Evolutionary conservation across 768 basidiomycete species (phyloP).

Genomic region (Russula earlei): DNA sequence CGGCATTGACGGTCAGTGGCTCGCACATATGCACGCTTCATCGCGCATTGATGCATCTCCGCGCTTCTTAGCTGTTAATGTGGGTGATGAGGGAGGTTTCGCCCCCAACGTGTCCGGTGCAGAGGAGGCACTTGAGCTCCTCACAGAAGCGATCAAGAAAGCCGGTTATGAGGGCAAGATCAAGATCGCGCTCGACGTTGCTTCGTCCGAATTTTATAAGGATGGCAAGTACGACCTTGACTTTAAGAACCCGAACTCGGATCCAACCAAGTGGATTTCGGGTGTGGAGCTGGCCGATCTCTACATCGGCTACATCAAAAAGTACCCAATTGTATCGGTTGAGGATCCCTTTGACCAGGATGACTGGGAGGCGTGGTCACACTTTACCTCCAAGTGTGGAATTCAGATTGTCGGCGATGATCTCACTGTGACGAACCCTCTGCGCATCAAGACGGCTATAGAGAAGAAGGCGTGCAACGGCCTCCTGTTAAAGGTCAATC

Average conservation of each 20-base stretch:
- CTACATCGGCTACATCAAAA: conserved; percentile 77
- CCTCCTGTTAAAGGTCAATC: conserved; percentile 97
- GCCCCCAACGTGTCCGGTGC: conserved; percentile 97
- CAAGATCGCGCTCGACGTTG: conserved; percentile 97
- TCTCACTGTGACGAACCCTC: conserved; percentile 94
- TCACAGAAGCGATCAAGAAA: conserved; percentile 93
- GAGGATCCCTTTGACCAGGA: conserved; percentile 99
- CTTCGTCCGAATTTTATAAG: conserved; percentile 99
- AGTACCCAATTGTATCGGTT: conserved; percentile 93
- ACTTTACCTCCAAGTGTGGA: conserved; percentile 70
- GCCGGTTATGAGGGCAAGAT: conserved; percentile 98
- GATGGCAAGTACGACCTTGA: conserved; percentile 98
- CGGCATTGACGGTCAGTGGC: conserved; percentile 83
- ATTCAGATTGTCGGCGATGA: conserved; percentile 96
- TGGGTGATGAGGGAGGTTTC: conserved; percentile 99
- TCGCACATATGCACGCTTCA: background rate
- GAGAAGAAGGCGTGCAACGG: conserved; percentile 99
- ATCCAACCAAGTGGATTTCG: conserved; percentile 91
- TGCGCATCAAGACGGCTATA: conserved; percentile 96
- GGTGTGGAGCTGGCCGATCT: conserved; percentile 88
- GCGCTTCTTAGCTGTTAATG: conserved; percentile 78
- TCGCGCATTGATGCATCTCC: conserved; percentile 11
- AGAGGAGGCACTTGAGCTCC: conserved; percentile 93
- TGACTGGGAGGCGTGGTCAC: conserved; percentile 97
- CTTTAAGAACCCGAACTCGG: conserved; percentile 99